A percentile compares a stretch with the other conserved stretches of the same genome.
Conservation (phyloP, 768 basidiomycete genomes). For the Rhizopogon vesiculosus region DNA sequence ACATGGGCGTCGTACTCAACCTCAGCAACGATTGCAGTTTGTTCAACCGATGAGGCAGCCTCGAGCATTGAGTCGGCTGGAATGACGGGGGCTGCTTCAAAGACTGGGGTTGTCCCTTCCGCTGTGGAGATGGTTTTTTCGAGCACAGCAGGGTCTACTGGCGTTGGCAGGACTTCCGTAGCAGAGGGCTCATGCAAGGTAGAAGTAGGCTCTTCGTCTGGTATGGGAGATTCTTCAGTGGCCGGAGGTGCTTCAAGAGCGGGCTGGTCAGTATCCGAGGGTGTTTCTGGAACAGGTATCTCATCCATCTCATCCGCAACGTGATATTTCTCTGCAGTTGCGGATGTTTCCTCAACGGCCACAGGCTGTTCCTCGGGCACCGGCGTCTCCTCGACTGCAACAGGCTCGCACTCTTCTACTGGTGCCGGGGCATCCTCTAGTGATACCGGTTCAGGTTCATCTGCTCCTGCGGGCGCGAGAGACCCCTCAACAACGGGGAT, state of each 20-base stretch:
- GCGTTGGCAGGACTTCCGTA: background rate
- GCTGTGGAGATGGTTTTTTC: background rate
- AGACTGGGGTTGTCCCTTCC: background rate
- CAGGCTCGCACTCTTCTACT: background rate
- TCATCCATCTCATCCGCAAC: slow-evolving; percentile 1
- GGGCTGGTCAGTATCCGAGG: background rate
- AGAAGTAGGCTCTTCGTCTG: background rate
- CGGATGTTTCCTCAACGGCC: slow-evolving; percentile 2
- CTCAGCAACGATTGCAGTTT: background rate
- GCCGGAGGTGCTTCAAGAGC: background rate
- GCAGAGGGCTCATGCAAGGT: background rate
- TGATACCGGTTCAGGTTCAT: background rate
- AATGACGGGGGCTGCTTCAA: background rate
- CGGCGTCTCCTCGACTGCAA: background rate
- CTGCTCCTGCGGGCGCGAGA: background rate
- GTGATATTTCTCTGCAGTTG: background rate
- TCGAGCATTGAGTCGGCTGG: background rate
- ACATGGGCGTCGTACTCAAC: background rate
- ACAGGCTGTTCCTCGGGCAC: background rate
- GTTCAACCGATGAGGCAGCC: background rate
- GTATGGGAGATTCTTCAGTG: background rate
- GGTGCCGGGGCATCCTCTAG: background rate
- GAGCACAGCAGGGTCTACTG: background rate
- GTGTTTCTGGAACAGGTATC: background rate
- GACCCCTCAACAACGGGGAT: background rate